Base-by-base conservation (phyloP, 768 basidiomycete genomes). In the Saitozyma sp. region DNA sequence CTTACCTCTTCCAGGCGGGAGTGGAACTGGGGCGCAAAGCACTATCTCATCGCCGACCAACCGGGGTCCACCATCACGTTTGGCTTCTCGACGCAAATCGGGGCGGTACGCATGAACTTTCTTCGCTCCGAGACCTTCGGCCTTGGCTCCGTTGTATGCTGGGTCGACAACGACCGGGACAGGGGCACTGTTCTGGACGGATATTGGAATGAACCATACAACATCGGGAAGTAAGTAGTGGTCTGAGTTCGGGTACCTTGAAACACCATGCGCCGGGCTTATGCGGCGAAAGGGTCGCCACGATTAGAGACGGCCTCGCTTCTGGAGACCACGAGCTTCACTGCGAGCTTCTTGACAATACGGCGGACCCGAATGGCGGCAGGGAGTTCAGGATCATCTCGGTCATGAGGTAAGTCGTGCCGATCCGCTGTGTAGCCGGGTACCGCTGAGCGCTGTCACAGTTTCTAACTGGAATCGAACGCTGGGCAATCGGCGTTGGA, bases 311-410 rank as follows among this genome's bases (percentile, higher is more conserved):
- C 2, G 70, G 68, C 48, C 56, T 78, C 0, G 29, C 10, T 8
- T 57, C 66, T n/a, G 76, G 76, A 3, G 42, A 54, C 20, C 72
- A 78, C 63, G 58, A 59, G 1, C 57, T 78, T 8, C 65, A 71
- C 16, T 78, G 76, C 58, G 65, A 71, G 59, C 38, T 74, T 16
- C 39, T 68, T 29, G 56, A 66, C 39, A 61, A 68, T 9, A 78
- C 74, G 5, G 63, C 62, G 0, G 76, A 78, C 62, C 74, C 76
- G 37, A 61, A 56, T 8, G 74, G 74, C 7, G 68, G 71, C 16
- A 66, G 68, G 40, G 76, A 74, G 54, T 75, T 78, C 55, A 60
- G 74, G 54, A 63, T 75, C 53, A 72, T 75, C 41, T 72, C 72
- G 8, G 57, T 78, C 14, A 68, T 71, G 58, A 71, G 70, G 72